These are phyloP conservation scores for Plectosphaerella cucumerina DNA, from an alignment of 2,329 filamentous ascomycete species.

Conservation along the genomic window DNA sequence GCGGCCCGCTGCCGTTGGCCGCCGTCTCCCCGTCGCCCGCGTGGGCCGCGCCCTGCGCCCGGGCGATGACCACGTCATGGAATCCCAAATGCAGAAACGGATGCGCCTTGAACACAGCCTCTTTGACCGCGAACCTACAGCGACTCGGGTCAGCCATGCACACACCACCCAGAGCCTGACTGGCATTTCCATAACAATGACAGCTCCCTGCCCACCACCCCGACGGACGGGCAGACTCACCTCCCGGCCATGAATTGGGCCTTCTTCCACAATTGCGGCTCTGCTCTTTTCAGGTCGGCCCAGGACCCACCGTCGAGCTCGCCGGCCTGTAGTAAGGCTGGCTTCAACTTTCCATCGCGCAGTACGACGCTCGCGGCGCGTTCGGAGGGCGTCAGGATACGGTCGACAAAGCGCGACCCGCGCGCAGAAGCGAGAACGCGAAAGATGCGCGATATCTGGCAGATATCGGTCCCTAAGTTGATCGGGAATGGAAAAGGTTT, in stretches of 20 bases:
- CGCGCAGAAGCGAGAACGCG: conserved; percentile 45
- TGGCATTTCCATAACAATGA: not conserved
- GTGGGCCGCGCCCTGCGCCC: conserved; percentile 8
- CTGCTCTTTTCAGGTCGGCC: conserved; percentile 2
- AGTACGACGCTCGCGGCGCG: conserved; percentile 11
- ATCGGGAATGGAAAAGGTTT: conserved; percentile 59
- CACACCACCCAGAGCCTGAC: not conserved
- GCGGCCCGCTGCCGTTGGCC: conserved; percentile 31
- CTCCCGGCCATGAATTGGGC: conserved; percentile 40
- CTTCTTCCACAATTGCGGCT: conserved; percentile 28
- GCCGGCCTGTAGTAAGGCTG: conserved; percentile 4
- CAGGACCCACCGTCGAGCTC: not conserved
- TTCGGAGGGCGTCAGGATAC: conserved; percentile 42
- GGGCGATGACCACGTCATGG: conserved; percentile 51
- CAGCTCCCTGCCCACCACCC: not conserved
- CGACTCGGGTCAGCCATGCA: not conserved
- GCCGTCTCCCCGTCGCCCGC: conserved; percentile 16
- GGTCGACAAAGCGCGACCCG: conserved; percentile 40
- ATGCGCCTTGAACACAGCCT: conserved; percentile 71
- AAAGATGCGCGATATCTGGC: conserved; percentile 62
- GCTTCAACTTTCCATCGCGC: conserved; percentile 8
- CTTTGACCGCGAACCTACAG: conserved; percentile 65
- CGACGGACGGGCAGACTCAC: conserved; percentile 20
- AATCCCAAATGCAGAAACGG: conserved; percentile 54
- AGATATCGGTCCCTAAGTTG: conserved; percentile 75